phyloP scores from a whole-genome alignment of 768 basidiomycete species.

The Leccinum aurantiacum region DNA sequence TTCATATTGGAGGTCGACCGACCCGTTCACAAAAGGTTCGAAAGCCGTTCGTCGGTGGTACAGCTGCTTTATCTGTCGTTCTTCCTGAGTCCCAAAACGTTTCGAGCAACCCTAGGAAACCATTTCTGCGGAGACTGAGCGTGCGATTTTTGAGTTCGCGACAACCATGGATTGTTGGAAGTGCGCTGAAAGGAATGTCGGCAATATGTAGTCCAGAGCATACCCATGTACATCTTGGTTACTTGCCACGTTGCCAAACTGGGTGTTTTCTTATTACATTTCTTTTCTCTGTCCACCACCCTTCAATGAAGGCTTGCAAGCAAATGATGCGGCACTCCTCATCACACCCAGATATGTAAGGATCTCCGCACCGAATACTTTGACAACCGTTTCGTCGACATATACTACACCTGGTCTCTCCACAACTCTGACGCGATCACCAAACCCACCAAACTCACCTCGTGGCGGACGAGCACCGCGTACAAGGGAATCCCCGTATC shows the following conservation, averaged over 20 bases:
- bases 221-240: constrained; percentile 1
- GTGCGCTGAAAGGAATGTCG: constrained; percentile 19
- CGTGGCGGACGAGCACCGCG: constrained; percentile 62
- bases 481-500: constrained; percentile 77
- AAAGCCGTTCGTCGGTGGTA: too few species aligned
- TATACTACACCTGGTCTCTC: constrained; percentile 68
- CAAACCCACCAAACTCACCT: constrained; percentile 64
- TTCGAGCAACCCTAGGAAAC: constrained; percentile 23
- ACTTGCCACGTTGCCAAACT: too few species aligned
- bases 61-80: too few species aligned
- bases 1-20: too few species aligned
- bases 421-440: constrained; percentile 31
- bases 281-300: constrained; percentile 90
- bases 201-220: constrained; percentile 23
- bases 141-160: constrained; percentile 15
- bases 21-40: too few species aligned
- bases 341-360: constrained; percentile 88
- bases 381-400: constrained; percentile 48
- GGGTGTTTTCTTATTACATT: constrained; percentile 68
- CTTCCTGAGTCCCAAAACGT: too few species aligned
- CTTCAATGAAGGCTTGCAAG: constrained; percentile 28
- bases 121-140: constrained; percentile 18
- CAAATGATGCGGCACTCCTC: constrained; percentile 44
- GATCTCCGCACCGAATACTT: constrained; percentile 82
- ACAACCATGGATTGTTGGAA: constrained; percentile 11